phyloP scores from a whole-genome alignment of 73 alveolate species.

The Paramecium bursaria region DNA sequence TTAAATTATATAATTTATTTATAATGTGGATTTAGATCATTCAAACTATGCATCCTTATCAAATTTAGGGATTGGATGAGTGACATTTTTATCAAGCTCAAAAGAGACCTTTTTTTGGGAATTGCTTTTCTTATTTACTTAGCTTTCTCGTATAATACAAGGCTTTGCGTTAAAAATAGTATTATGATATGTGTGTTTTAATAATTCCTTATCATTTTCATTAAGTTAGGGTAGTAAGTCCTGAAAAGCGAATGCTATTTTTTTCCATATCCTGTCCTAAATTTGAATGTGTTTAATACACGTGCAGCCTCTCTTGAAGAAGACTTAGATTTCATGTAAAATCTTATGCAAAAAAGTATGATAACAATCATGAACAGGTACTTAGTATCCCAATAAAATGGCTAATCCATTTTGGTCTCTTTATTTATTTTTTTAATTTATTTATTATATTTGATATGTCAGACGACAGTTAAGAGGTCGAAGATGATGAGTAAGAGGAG shows the following conservation, averaged over 20 bases:
- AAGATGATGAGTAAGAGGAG: slow-evolving; percentile 36
- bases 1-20: slow-evolving; percentile 32
- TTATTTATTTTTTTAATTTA: not conserved
- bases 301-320: too few species aligned
- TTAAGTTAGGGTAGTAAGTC: slow-evolving; percentile 20
- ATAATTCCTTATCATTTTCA: slow-evolving; percentile 14
- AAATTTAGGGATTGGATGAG: too few species aligned
- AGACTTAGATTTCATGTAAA: too few species aligned
- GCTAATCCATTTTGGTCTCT: not conserved
- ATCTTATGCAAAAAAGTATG: too few species aligned
- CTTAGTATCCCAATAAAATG: too few species aligned
- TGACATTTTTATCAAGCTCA: too few species aligned
- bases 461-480: slow-evolving; percentile 56
- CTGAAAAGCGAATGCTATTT: slow-evolving; percentile 29
- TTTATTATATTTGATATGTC: not conserved
- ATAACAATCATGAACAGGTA: too few species aligned
- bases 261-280: slow-evolving; percentile 45
- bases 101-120: slow-evolving; percentile 12
- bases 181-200: slow-evolving; percentile 31
- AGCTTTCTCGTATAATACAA: not conserved
- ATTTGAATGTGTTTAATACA: too few species aligned
- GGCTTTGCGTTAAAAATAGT: slow-evolving; percentile 33
- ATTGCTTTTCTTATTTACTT: not conserved
- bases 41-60: too few species aligned
- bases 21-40: slow-evolving; percentile 49